Conservation (phyloP, 2,329 filamentous ascomycete species). For the Ceratocystiopsis minuta region DNA sequence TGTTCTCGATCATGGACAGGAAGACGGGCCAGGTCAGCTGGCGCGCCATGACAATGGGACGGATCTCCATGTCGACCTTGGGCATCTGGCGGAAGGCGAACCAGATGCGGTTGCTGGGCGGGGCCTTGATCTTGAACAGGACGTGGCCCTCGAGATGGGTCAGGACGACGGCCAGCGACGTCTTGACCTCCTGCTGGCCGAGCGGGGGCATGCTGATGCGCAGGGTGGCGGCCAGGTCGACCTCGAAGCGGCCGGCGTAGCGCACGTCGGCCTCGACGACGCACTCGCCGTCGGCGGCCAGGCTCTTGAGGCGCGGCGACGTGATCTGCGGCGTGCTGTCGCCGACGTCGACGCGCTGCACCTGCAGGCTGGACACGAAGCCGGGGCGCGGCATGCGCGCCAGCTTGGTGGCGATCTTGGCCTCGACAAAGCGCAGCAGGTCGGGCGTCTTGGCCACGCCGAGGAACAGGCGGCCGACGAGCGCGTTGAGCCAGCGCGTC, state of each 20-base stretch:
- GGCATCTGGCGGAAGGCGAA: constrained; percentile 87
- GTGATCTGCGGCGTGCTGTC: constrained; percentile 76
- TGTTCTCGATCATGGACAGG: constrained; percentile 79
- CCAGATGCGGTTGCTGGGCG: constrained; percentile 93
- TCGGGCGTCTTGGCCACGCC: constrained; percentile 72
- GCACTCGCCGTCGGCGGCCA: constrained; percentile 83
- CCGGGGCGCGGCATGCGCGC: constrained; percentile 79
- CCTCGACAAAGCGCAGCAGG: constrained; percentile 58
- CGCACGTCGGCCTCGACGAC: constrained; percentile 71
- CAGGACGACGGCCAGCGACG: constrained; percentile 71
- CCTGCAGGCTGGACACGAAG: constrained; percentile 70
- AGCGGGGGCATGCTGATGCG: constrained; percentile 67
- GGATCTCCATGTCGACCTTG: constrained; percentile 82
- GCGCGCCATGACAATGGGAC: constrained; percentile 84
- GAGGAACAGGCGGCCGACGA: constrained; percentile 76
- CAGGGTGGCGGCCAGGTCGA: constrained; percentile 84
- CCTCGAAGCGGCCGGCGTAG: constrained; percentile 74
- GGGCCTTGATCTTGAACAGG: constrained; percentile 76
- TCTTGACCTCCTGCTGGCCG: constrained; percentile 83
- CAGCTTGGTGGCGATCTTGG: constrained; percentile 92
- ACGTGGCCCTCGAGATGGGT: constrained; percentile 74
- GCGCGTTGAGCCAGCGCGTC: constrained; percentile 82
- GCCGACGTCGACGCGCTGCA: constrained; percentile 71
- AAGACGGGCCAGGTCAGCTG: constrained; percentile 93
- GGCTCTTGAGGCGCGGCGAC: constrained; percentile 70